These are phyloP conservation scores for Phytophthora vignae DNA, from an alignment of 352 stramenopile species.

Conservation along the genomic window DNA sequence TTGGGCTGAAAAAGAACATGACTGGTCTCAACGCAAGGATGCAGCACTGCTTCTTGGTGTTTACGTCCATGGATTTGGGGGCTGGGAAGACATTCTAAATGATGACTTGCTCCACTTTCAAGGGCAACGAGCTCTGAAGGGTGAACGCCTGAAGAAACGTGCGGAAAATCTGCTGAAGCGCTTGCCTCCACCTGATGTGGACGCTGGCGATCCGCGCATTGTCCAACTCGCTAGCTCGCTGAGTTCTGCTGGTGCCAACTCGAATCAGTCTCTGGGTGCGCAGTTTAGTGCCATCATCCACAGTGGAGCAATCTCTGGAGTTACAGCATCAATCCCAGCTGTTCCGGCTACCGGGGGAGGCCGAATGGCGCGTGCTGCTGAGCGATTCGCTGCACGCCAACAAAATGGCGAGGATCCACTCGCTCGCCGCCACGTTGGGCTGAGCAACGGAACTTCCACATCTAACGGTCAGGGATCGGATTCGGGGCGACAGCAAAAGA, in stretches of 20 bases:
- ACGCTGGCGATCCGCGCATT: constrained; percentile 63
- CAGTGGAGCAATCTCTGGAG: constrained; percentile 43
- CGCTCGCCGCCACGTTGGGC: constrained; percentile 16
- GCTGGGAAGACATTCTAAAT: constrained; percentile 88
- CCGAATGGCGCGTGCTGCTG: constrained; percentile 70
- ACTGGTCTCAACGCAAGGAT: constrained; percentile 84
- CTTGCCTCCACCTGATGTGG: constrained; percentile 63
- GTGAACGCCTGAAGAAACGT: constrained; percentile 86
- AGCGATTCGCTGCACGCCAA: constrained; percentile 64
- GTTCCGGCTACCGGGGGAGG: constrained; percentile 47
- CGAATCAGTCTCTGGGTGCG: constrained; percentile 66
- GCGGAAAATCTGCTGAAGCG: constrained; percentile 86
- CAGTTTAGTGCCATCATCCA: constrained; percentile 88
- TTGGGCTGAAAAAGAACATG: constrained; percentile 85
- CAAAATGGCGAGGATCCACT: constrained; percentile 37
- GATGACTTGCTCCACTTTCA: constrained; percentile 84
- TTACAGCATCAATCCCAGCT: constrained; percentile 33
- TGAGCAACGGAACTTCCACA: constrained; percentile 25
- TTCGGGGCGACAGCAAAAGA: constrained; percentile 43
- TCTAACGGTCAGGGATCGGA: constrained; percentile 37
- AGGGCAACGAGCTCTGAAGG: constrained; percentile 82
- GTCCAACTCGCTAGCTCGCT: constrained; percentile 65
- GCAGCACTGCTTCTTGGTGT: constrained; percentile 82
- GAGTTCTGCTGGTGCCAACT: constrained; percentile 41
- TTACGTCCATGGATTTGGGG: constrained; percentile 87